Base-by-base conservation (phyloP, 768 basidiomycete genomes). In the Sporobolomyces roseus region DNA sequence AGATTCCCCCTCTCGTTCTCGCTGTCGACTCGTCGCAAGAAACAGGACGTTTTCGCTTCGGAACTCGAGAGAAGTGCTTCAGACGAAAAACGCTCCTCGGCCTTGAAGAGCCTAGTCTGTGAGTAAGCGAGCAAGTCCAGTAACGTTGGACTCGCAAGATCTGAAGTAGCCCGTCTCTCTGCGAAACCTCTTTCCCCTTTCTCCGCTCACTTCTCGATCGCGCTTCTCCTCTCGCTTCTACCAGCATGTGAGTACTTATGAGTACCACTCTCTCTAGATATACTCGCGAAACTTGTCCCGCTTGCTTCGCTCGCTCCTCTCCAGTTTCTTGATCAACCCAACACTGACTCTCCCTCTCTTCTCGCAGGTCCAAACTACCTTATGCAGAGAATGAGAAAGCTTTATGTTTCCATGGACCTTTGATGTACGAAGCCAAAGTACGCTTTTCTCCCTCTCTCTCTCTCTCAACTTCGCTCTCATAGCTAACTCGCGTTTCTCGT, bases 341-440 rank as follows among this genome's bases (percentile, higher is more conserved):
- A 41, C 38, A n/a, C n/a, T n/a, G n/a, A n/a, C 60, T n/a, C 51
- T 10, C 23, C 27, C 29, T 45, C 21, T 2, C 33, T 13, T 30
- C 23, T 21, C 5, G 35, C 65, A 71, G 70, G 70, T 56, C 70
- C 1, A 63, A 63, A 13, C 50, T 73, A n/a, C 78, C 80, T 19
- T 90, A 83, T 78, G 74, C 80, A 25, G 76, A 80, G 53, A 85
- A 87, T 76, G 93, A 97, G 79, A 86, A 86, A 73, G 89, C 93
- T 13, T 81, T 97, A 10, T 94, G 93, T 81, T 97, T 89, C 78
- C 94, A 98, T 74, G 94, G 94, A 0, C 93, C 92, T 17, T 84
- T 97, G 63, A 86, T 97, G 68, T 98, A 98, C 78, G 92, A 94
- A 79, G 93, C 93, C 16, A 94, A 97, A 79, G 82, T 82, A 79